Conservation (phyloP, 805 yeast species). For the Jamesozyma spencerorum region DNA sequence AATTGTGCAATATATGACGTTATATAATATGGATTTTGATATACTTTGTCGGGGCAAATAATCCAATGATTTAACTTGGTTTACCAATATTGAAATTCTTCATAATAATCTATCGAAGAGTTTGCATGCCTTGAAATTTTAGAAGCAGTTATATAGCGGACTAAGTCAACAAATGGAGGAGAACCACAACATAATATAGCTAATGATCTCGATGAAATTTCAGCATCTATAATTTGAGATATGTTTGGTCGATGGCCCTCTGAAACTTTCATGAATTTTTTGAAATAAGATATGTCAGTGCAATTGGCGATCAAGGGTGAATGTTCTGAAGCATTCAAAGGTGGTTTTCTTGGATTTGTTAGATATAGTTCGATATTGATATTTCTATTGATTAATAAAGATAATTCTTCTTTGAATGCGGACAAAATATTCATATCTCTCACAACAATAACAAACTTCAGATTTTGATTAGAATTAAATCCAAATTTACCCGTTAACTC, state of each 20-base stretch:
- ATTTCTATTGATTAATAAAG: conserved; percentile 8
- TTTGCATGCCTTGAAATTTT: conserved; percentile 31
- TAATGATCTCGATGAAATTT: conserved; percentile 34
- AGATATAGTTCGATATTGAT: conserved; percentile 14
- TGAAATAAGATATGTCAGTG: conserved; percentile 1
- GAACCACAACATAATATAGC: conserved; percentile 59
- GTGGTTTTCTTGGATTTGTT: conserved; percentile 5
- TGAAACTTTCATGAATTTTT: conserved; percentile 30
- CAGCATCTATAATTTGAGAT: conserved; percentile 30
- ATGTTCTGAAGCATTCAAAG: background rate
- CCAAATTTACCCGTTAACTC: conserved; percentile 18
- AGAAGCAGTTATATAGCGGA: conserved; percentile 40
- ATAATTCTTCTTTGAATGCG: conserved; percentile 14
- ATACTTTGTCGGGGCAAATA: too few species aligned
- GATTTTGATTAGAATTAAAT: conserved; percentile 2
- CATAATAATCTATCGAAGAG: conserved; percentile 57
- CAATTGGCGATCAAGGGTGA: background rate
- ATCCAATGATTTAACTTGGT: too few species aligned
- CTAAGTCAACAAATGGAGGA: conserved; percentile 45
- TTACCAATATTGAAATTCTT: conserved; percentile 69
- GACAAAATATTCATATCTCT: conserved; percentile 13
- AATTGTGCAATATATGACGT: too few species aligned
- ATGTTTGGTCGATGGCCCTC: conserved; percentile 38
- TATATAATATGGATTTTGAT: too few species aligned
- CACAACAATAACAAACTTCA: conserved; percentile 13